Conservation (phyloP, 2,329 filamentous ascomycete species). For the Grosmannia penicillata region DNA sequence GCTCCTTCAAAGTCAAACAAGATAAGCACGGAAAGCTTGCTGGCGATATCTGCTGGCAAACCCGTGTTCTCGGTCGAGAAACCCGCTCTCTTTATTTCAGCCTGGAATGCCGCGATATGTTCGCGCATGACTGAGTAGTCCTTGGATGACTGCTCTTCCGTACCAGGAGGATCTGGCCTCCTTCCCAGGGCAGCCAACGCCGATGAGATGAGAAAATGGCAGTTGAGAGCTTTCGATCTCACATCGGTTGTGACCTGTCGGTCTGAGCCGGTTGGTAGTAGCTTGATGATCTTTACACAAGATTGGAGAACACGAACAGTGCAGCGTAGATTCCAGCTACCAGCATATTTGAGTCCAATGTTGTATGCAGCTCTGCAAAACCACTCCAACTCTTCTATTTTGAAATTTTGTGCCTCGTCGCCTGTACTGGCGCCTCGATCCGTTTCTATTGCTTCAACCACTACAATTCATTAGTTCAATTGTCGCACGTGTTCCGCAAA, state of each 20-base stretch:
- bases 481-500: background rate
- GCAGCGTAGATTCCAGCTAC: slow-evolving; percentile 35
- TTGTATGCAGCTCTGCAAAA: slow-evolving; percentile 76
- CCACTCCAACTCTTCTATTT: slow-evolving; percentile 59
- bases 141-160: slow-evolving; percentile 35
- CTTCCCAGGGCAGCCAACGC: slow-evolving; percentile 37
- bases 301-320: slow-evolving; percentile 40
- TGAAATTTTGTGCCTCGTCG: slow-evolving; percentile 37
- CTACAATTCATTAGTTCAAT: slow-evolving; percentile 1
- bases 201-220: slow-evolving; percentile 50
- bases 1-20: slow-evolving; percentile 71
- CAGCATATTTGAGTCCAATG: slow-evolving; percentile 46
- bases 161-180: slow-evolving; percentile 24
- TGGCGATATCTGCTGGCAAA: slow-evolving; percentile 34
- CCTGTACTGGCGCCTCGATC: slow-evolving; percentile 23
- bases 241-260: slow-evolving; percentile 25
- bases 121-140: slow-evolving; percentile 46
- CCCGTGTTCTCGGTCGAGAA: slow-evolving; percentile 22
- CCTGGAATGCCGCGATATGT: slow-evolving; percentile 45
- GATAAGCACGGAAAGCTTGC: slow-evolving; percentile 51
- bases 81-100: slow-evolving; percentile 22
- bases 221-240: slow-evolving; percentile 47
- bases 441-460: slow-evolving; percentile 22
- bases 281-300: slow-evolving; percentile 35
- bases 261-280: slow-evolving; percentile 33